phyloP scores from a whole-genome alignment of 2,329 filamentous ascomycete genomes.

The Waltergamsia citrina region DNA sequence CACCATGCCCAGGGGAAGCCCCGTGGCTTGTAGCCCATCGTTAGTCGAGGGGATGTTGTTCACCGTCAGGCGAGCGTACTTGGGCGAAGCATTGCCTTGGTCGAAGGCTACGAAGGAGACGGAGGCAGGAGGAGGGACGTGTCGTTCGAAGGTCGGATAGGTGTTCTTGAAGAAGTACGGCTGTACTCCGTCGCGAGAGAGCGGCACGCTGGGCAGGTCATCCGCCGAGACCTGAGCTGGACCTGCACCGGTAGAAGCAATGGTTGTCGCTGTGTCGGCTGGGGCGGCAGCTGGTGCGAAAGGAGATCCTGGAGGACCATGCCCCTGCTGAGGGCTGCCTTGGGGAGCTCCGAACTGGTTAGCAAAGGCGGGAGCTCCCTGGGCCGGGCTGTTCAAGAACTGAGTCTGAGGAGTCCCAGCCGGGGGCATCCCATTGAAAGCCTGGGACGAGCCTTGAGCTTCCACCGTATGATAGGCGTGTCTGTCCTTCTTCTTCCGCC shows the following conservation, averaged over 20 bases:
- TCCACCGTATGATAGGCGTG: constrained; percentile 88
- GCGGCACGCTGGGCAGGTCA: constrained; percentile 83
- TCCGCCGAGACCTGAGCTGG: constrained; percentile 67
- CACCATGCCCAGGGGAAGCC: constrained; percentile 76
- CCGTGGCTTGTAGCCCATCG: constrained; percentile 72
- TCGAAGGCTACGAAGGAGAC: constrained; percentile 90
- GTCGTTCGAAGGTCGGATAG: constrained; percentile 92
- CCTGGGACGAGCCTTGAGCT: constrained; percentile 55
- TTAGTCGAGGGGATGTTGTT: constrained; percentile 83
- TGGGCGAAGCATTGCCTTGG: constrained; percentile 93
- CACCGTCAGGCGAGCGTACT: constrained; percentile 81
- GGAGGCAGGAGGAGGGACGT: constrained; percentile 79
- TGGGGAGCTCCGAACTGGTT: constrained; percentile 36
- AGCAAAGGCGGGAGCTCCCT: constrained; percentile 19
- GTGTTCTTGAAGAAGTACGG: constrained; percentile 79
- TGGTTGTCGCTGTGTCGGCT: constrained; percentile 19
- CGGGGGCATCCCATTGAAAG: constrained; percentile 60
- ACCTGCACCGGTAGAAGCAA: constrained; percentile 18
- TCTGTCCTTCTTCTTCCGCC: constrained; percentile 86
- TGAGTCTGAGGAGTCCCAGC: constrained; percentile 37
- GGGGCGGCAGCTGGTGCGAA: constrained; percentile 11
- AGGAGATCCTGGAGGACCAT: constrained; percentile 9
- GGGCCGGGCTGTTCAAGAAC: constrained; percentile 24
- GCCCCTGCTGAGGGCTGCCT: constrained; percentile 21
- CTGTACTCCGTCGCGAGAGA: constrained; percentile 73